Conservation (phyloP, 164 flowering plant genomes). For the Umbilicus rupestris region DNA sequence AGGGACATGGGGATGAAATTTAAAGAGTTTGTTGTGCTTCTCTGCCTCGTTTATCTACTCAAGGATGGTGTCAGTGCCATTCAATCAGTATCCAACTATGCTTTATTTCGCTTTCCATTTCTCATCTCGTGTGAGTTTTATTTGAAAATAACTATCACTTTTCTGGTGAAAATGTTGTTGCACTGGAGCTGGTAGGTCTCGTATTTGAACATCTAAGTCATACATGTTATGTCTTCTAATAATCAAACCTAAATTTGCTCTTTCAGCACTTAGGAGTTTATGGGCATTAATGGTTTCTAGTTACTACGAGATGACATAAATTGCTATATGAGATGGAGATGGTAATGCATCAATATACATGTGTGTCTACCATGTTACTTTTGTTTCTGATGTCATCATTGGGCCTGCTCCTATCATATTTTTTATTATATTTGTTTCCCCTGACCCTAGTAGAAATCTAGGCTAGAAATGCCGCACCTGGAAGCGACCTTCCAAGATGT, state of each 20-base stretch:
- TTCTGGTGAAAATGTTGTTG: background rate
- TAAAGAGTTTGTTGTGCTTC: slow-evolving; percentile 89
- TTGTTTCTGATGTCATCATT: background rate
- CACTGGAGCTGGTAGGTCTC: background rate
- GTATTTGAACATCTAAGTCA: background rate
- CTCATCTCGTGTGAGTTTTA: background rate
- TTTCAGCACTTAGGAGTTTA: too few relatives aligned
- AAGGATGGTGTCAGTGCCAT: slow-evolving; percentile 30
- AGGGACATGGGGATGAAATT: slow-evolving; percentile 72
- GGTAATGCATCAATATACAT: background rate
- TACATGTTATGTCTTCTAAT: background rate
- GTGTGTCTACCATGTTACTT: too few relatives aligned
- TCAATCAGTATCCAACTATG: background rate
- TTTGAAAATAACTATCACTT: background rate
- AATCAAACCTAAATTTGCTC: too few relatives aligned
- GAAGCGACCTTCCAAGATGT: slow-evolving; percentile 82
- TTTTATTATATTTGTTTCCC: slow-evolving; percentile 21
- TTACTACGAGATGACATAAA: background rate
- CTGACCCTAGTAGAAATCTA: slow-evolving; percentile 50
- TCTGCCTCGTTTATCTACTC: slow-evolving; percentile 89
- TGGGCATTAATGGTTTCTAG: too few relatives aligned
- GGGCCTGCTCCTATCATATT: background rate
- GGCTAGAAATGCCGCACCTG: slow-evolving; percentile 65
- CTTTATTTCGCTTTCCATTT: background rate
- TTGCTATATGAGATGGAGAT: background rate